Base-by-base conservation (phyloP, 140 eudicot species). In the Anethum foeniculum region DNA sequence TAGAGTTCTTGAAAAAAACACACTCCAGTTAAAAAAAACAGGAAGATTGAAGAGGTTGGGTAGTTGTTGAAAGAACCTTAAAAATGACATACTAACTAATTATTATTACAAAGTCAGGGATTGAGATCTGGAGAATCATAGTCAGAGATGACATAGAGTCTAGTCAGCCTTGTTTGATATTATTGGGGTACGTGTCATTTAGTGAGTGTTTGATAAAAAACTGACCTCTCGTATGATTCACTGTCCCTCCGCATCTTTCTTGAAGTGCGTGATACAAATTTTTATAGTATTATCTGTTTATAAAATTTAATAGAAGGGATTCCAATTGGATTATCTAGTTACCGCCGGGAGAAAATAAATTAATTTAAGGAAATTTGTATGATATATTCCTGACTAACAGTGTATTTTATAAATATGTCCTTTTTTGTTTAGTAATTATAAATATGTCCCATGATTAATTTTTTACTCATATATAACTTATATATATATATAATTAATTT, bases 91-190 rank as follows among this genome's bases (percentile, higher is more conserved):
- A 60, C 6, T 60, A 60, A 60, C 16, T 0, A n/a, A 0, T 6
- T 47, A 12, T 47, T 47, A 47, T 13, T 47, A 47, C 52, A 47
- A 46, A n/a, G 30, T 38, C 47, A 0, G 21, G 58, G 34, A 12
- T 74, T 74, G 51, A 41, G 78, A 75, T 75, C 52, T 34, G 12
- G 12, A 47, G 28, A 36, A 14, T 71, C 44, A 71, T 10, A 71
- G 32, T 2, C 23, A 30, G 41, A 34, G 79, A 75, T 75, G 64
- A 75, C 79, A 75, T 21, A 27, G 64, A 75, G 79, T 75, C 64
- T 15, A 75, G 79, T 75, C 64, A 75, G 44, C 79, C 25, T 75
- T 47, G 30, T 75, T 75, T 44, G 79, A 75, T 75, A 75, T 46
- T 47, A 4, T 25, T 15, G 78, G 62, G 39, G 21, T 30, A 27